These are phyloP conservation scores for Syzygium oleosum DNA, from an alignment of 345 rosid species.

Conservation along the genomic window DNA sequence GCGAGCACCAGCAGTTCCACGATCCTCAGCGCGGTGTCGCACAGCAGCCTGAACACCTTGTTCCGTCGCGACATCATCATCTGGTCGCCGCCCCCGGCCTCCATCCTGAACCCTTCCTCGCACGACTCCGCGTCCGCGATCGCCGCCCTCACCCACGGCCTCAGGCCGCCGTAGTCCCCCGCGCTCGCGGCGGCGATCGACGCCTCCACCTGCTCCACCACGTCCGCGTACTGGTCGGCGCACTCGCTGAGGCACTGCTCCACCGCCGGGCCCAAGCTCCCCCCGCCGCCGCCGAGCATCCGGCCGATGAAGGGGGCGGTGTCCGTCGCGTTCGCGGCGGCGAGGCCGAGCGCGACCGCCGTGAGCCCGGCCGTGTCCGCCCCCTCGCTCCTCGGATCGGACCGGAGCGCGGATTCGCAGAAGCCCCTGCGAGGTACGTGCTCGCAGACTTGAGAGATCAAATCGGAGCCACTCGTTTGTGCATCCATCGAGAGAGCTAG, in stretches of 20 bases:
- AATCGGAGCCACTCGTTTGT: not conserved
- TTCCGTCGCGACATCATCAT: not conserved
- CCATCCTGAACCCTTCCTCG: slow-evolving; percentile 2
- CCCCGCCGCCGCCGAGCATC: not conserved
- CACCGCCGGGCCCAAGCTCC: not conserved
- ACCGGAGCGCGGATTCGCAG: not conserved
- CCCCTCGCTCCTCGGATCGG: not conserved
- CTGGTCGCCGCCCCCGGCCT: not conserved
- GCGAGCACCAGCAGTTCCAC: not conserved
- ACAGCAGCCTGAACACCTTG: not conserved
- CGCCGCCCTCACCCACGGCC: slow-evolving; percentile 6
- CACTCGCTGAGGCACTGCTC: slow-evolving; percentile 15
- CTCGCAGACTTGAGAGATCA: not conserved
- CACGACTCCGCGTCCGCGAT: slow-evolving; percentile 8
- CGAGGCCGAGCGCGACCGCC: not conserved
- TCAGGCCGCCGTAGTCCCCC: not conserved
- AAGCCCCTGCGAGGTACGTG: not conserved
- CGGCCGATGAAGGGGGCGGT: not conserved
- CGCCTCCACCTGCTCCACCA: slow-evolving; percentile 9
- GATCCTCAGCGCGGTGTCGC: not conserved
- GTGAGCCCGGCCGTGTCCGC: not conserved
- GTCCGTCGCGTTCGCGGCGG: slow-evolving; percentile 3
- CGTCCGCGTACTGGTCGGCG: slow-evolving; percentile 12
- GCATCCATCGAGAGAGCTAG: not conserved
- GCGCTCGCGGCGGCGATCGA: slow-evolving; percentile 7